A percentile compares a stretch with the other conserved stretches of the same genome.
These are phyloP conservation scores for Fusarium decemcellulare DNA, from an alignment of 2,329 filamentous ascomycete genomes.

Conservation along the genomic window DNA sequence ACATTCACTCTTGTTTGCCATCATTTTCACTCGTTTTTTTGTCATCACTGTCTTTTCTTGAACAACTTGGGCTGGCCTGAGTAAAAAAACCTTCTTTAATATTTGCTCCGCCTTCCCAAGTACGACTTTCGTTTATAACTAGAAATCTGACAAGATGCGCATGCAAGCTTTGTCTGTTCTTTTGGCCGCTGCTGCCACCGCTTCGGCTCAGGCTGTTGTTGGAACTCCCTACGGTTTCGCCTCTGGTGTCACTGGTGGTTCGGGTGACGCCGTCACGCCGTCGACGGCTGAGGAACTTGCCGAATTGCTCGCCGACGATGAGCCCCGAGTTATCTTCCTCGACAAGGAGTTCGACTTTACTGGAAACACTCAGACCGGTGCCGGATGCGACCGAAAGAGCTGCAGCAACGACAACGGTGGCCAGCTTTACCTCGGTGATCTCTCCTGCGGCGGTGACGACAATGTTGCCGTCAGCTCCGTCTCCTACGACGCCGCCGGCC, in stretches of 20 bases:
- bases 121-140: too few species aligned
- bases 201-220: neutral
- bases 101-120: too few species aligned
- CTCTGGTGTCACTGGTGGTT: constrained; percentile 63
- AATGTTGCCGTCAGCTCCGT: constrained; percentile 44
- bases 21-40: too few species aligned
- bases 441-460: constrained; percentile 46
- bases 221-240: constrained; percentile 50
- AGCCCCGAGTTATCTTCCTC: constrained; percentile 43
- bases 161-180: too few species aligned
- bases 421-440: constrained; percentile 47
- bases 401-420: constrained; percentile 48
- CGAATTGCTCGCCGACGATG: constrained; percentile 45
- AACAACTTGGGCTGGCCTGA: too few species aligned
- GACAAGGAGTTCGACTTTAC: constrained; percentile 48
- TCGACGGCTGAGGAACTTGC: constrained; percentile 61
- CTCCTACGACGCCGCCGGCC: constrained; percentile 47
- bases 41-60: too few species aligned
- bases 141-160: too few species aligned
- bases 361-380: constrained; percentile 38
- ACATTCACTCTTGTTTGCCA: too few species aligned
- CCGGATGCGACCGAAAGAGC: constrained; percentile 48
- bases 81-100: too few species aligned
- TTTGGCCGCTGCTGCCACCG: too few species aligned
- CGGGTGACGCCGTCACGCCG: constrained; percentile 59